Evolutionary conservation across 257 asterid species (phyloP), one percentile per base, ranked within the genome.

Genomic region (Galeopsis tetrahit): DNA sequence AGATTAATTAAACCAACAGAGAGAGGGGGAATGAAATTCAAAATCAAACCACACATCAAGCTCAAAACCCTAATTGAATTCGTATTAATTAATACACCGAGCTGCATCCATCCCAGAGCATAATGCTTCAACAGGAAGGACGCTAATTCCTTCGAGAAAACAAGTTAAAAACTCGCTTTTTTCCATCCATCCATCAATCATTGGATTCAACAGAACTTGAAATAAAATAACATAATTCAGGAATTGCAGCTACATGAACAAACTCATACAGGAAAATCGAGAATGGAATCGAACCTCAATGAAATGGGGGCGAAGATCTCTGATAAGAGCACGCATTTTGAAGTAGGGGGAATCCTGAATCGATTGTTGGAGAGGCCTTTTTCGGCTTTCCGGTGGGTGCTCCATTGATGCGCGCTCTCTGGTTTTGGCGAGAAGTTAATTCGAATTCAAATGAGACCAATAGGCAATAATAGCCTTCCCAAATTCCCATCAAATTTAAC

Each of bases 231-330:
- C 11, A 32, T 3, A 70, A 66, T 39, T 14, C 38, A 32, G 52
- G 17, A 72, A 44, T 7, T 58, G 34, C 59, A 43, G 55, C 59
- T 62, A 69, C 40, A 11, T 55, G 34, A 17, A 61, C 3, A 39
- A 15, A 59, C 7, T 17, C 10, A n/a, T 38, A 10, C 53, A 35
- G 34, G 9, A 58, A 31, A 46, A 56, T 2, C 21, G 0, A 39
- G 14, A n/a, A 52, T 8, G 9, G 17, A 66, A 42, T 13, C 17
- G 36, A 4, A 90, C 98, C 96, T 92, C 89, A 13, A 88, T 78
- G 83, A 92, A 82, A 83, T 83, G 88, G 40, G 97, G 97, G 5
- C 96, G 91, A 75, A 92, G 92, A 63, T 92, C 92, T 80, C 71
- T 85, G 70, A 92, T 73, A 75, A 80, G 69, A 32, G 81, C 75